Evolutionary conservation across 2,329 filamentous ascomycete species (phyloP), one percentile per base, ranked within the genome.

Genomic region (Aspergillus nomiae): DNA sequence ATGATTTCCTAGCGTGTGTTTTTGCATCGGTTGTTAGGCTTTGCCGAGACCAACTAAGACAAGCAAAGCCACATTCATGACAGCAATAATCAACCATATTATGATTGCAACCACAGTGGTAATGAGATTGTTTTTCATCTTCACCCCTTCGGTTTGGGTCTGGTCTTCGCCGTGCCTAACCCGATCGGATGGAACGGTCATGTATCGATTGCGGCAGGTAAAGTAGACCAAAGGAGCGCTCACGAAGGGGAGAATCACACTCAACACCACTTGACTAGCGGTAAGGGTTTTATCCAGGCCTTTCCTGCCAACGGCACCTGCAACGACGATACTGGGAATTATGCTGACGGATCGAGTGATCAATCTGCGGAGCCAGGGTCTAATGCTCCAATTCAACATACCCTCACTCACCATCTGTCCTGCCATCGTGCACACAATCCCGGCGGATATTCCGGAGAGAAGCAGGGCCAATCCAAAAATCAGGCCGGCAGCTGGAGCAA

Each of bases 351-450:
- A 87, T 30, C 92, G 86, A 0, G 92, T 96, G 56, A 94, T 77
- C 4, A 96, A 84, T 12, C 92, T 85, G 2, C 92, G 89, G 11
- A 94, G 71, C 92, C 92, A 96, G 0, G 92, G 92, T 64, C 84
- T 83, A 36, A 94, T 77, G 6, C 80, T 87, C 90, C 92, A 93
- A 54, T 87, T 87, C 51, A 96, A 76, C 64, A 92, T 91, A 8
- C 92, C 92, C 75, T 96, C 92, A 65, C 88, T 89, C 26, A 96
- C 90, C 89, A 96, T 95, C 76, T 96, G 92, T 0, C 92, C 92
- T 0, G 92, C 87, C 69, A 96, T 95, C 1, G 93, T 96, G 79
- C 92, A 96, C 2, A 96, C 90, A 41, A 96, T 92, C 7, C 92
- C 92, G 0, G 92, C 92, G 0, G 89, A 92, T 14, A 92, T 85